Base-by-base conservation (phyloP, 768 basidiomycete genomes). In the Tylopilus balloui region DNA sequence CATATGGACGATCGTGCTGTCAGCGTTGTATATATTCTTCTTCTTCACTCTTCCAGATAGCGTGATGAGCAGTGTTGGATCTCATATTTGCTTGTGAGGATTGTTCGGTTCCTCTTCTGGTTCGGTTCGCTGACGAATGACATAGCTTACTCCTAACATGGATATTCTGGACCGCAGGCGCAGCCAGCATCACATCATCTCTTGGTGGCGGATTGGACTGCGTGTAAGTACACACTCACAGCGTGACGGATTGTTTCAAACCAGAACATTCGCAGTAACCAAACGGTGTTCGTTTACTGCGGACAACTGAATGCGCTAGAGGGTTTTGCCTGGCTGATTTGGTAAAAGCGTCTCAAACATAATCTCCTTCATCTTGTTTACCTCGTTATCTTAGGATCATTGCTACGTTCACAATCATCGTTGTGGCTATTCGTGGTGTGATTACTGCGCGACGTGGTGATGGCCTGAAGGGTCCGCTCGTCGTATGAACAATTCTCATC, bases 161-260 rank as follows among this genome's bases (percentile, higher is more conserved):
- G 86, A 73, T 90, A 31, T 73, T 88, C 51, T 92, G 88, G 88
- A 73, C 79, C 3, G 80, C 87, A 0, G 86, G 76, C 2, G 86
- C 86, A 1, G 83, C 86, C 1, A 75, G 84, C 2, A 75, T 90
- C 39, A 89, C 88, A 1, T 68, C 77, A 17, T 66, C 76, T 21
- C 71, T 88, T 25, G 81, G 83, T 12, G 88, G 88, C 13, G 79
- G 83, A 10, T 62, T 86, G 48, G 81, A 87, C 60, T 91, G 88
- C 80, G 60, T 54, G 82, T 81, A 60, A 46, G 78, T 58, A 31
- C 39, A 27, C n/a, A 28, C 36, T 29, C 15, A 14, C 27, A 10
- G 23, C 14, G 8, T 21, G n/a, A n/a, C 29, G 6, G 34, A 32
- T 28, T 15, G 17, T 31, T 34, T 46, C 11, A 34, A 38, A 44